phyloP scores from a whole-genome alignment of 1,139 yeast species.

The Zygosaccharomyces sapae region DNA sequence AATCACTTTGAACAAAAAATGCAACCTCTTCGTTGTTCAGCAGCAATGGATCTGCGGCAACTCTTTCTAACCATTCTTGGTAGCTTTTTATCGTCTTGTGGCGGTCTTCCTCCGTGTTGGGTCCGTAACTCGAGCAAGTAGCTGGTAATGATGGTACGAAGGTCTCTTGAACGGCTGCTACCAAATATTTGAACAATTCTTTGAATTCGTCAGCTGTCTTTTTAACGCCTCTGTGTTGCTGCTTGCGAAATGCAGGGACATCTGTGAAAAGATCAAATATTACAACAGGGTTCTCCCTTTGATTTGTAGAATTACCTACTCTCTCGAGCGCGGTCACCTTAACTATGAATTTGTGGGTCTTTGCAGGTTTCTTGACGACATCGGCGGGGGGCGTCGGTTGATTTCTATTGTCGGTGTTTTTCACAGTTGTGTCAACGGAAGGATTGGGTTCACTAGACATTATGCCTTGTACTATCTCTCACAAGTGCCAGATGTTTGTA shows the following conservation, averaged over 20 bases:
- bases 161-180: slow-evolving; percentile 81
- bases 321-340: slow-evolving; percentile 39
- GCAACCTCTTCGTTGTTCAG: slow-evolving; percentile 85
- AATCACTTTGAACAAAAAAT: slow-evolving; percentile 83
- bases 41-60: slow-evolving; percentile 69
- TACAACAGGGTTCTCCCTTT: slow-evolving; percentile 39
- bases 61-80: slow-evolving; percentile 84
- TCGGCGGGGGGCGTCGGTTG: neutral
- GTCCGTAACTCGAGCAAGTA: slow-evolving; percentile 70
- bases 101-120: slow-evolving; percentile 78
- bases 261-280: slow-evolving; percentile 45
- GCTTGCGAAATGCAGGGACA: slow-evolving; percentile 72
- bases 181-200: slow-evolving; percentile 71
- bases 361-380: neutral
- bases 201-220: slow-evolving; percentile 77
- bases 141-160: slow-evolving; percentile 87
- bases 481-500: neutral
- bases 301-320: slow-evolving; percentile 36
- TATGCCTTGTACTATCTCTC: neutral
- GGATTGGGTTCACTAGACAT: neutral
- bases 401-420: neutral
- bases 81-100: slow-evolving; percentile 53
- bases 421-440: slow-evolving; percentile 29
- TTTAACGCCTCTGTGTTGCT: slow-evolving; percentile 66
- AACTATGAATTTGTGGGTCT: slow-evolving; percentile 28